Conservation (phyloP, 192 early-diverging fungal genomes). For the Coemansia sp. region DNA sequence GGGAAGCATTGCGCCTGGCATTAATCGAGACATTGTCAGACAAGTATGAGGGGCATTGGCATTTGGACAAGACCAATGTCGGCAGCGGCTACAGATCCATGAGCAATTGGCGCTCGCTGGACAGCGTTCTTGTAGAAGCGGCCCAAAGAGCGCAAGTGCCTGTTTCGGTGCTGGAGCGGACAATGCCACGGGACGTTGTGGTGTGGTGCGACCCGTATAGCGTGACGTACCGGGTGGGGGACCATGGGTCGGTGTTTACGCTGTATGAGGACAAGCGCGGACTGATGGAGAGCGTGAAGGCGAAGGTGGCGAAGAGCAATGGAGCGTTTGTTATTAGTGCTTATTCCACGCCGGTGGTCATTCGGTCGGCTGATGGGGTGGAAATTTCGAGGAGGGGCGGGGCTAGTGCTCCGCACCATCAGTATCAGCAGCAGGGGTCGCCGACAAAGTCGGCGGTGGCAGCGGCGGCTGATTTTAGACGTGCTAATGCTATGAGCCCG, state of each 20-base stretch:
- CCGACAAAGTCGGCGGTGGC: conserved; percentile 23
- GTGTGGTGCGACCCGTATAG: conserved; percentile 72
- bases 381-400: conserved; percentile 46
- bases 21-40: conserved; percentile 55
- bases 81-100: conserved; percentile 80
- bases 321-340: conserved; percentile 53
- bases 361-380: conserved; percentile 50
- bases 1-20: conserved; percentile 27
- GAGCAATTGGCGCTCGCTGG: conserved; percentile 66
- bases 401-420: conserved; percentile 1
- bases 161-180: conserved; percentile 51
- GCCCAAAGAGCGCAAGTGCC: conserved; percentile 52
- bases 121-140: conserved; percentile 60
- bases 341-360: conserved; percentile 51
- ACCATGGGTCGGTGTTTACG: conserved; percentile 66
- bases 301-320: conserved; percentile 34
- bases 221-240: conserved; percentile 70
- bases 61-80: conserved; percentile 57
- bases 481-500: conserved; percentile 27
- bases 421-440: conserved; percentile 29
- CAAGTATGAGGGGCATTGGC: conserved; percentile 72
- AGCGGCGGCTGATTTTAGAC: conserved; percentile 18
- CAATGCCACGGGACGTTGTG: conserved; percentile 66
- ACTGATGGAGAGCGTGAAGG: conserved; percentile 43
- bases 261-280: conserved; percentile 62